phyloP scores from a whole-genome alignment of 371 early-diverging fungal genomes.

The Saksenaea oblongispora region DNA sequence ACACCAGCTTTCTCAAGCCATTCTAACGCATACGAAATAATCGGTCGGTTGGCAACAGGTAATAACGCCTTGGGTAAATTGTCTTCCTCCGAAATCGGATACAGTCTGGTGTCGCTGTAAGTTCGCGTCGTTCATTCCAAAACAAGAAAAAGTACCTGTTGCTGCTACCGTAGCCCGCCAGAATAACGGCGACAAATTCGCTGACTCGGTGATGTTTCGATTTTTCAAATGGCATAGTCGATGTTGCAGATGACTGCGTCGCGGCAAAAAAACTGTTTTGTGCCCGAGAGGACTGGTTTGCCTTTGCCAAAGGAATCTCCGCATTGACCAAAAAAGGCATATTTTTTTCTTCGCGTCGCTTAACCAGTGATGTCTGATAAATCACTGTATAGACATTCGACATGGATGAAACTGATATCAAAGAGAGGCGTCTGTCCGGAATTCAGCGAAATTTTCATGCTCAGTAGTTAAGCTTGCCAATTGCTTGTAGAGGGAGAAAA shows the following conservation, averaged over 20 bases:
- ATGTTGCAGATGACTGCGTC: background rate
- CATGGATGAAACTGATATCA: no score
- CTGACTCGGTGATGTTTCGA: slow-evolving; percentile 39
- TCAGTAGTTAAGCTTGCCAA: no score
- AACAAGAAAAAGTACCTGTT: slow-evolving; percentile 49
- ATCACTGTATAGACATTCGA: no score
- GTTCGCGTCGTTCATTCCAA: background rate
- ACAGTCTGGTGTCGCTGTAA: slow-evolving; percentile 45
- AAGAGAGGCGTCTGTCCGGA: no score
- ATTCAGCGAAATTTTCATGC: no score
- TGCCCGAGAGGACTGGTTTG: no score
- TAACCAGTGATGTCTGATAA: no score
- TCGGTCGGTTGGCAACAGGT: slow-evolving; percentile 92
- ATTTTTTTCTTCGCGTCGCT: no score
- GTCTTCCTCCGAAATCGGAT: slow-evolving; percentile 81
- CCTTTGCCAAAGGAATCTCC: no score
- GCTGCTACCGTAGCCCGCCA: slow-evolving; percentile 74
- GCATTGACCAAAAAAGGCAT: background rate
- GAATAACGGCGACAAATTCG: slow-evolving; percentile 81
- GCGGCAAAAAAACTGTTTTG: no score
- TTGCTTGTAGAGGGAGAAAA: no score
- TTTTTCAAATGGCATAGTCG: slow-evolving; percentile 48
- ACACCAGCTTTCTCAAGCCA: slow-evolving; percentile 92
- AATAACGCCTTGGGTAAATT: slow-evolving; percentile 88
- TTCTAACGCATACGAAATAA: slow-evolving; percentile 86